Conservation (phyloP, 805 yeast genomes). For the Millerozyma miso region DNA sequence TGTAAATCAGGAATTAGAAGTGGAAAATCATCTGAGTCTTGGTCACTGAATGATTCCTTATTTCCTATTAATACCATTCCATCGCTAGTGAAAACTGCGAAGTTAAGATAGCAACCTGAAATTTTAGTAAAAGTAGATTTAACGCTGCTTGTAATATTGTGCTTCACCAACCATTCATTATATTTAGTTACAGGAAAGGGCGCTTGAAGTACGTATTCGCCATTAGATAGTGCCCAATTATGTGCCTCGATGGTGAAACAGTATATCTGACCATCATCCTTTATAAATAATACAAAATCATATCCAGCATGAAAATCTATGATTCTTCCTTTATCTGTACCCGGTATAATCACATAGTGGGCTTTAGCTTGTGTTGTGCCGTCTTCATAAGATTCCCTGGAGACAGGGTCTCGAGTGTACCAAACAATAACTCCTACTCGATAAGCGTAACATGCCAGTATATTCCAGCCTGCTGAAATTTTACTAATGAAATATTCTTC, state of each 20-base stretch:
- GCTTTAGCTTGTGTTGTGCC: conserved; percentile 25
- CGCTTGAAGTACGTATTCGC: conserved; percentile 5
- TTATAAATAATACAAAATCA: conserved; percentile 48
- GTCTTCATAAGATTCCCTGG: conserved; percentile 15
- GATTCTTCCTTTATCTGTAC: conserved; percentile 33
- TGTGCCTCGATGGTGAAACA: conserved; percentile 27
- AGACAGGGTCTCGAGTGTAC: conserved; percentile 32
- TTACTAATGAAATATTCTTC: conserved; percentile 26
- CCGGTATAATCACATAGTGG: conserved; percentile 37
- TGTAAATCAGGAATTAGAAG: conserved; percentile 39
- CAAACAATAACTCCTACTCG: conserved; percentile 57
- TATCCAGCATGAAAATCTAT: conserved; percentile 56
- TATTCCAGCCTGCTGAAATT: conserved; percentile 66
- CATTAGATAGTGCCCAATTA: conserved; percentile 10
- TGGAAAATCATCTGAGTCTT: conserved; percentile 20
- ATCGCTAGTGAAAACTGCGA: conserved; percentile 53
- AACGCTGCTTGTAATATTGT: conserved; percentile 12
- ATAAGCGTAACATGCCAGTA: conserved; percentile 46
- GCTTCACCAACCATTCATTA: conserved; percentile 24
- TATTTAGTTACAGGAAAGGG: conserved; percentile 17
- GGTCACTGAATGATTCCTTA: conserved; percentile 12
- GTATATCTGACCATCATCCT: conserved; percentile 38
- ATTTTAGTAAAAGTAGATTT: conserved; percentile 43
- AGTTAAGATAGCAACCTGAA: conserved; percentile 49
- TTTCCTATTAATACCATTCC: conserved; percentile 44